Evolutionary conservation across 2,329 filamentous ascomycete species (phyloP).

Genomic region (Xylaria sp.): DNA sequence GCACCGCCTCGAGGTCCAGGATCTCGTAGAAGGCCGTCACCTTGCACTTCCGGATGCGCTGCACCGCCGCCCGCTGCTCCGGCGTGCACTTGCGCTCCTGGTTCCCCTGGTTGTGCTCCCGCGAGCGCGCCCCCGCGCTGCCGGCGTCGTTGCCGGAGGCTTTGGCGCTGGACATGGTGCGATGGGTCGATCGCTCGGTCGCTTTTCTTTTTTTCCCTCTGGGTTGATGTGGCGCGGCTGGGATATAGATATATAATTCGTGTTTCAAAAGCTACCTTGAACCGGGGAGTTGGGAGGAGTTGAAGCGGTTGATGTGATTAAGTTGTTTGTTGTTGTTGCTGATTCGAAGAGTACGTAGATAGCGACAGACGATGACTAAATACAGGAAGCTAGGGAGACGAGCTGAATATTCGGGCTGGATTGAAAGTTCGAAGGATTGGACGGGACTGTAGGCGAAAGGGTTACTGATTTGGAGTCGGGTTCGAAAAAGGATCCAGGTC

Average conservation of each 20-base stretch:
- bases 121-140: constrained; percentile 57
- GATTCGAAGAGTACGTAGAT: constrained; percentile 5
- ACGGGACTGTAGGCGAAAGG: neutral
- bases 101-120: constrained; percentile 80
- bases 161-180: constrained; percentile 59
- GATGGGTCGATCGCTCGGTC: neutral
- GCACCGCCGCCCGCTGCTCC: constrained; percentile 91
- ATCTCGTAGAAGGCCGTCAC: constrained; percentile 97
- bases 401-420: neutral
- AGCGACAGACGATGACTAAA: constrained; percentile 6
- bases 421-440: neutral
- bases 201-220: constrained; percentile 2
- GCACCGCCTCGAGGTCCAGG: constrained; percentile 70
- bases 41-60: constrained; percentile 85
- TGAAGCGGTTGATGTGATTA: neutral
- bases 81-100: constrained; percentile 81
- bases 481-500: neutral
- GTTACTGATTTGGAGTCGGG: neutral
- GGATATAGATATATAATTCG: neutral
- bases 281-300: neutral
- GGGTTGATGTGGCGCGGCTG: neutral
- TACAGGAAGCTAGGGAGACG: neutral
- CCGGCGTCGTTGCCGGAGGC: constrained; percentile 65
- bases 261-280: neutral
- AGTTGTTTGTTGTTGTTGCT: constrained; percentile 10